Evolutionary conservation across 768 basidiomycete species (phyloP), one percentile per base, ranked within the genome.

Genomic region (Phaffia tasmanica): DNA sequence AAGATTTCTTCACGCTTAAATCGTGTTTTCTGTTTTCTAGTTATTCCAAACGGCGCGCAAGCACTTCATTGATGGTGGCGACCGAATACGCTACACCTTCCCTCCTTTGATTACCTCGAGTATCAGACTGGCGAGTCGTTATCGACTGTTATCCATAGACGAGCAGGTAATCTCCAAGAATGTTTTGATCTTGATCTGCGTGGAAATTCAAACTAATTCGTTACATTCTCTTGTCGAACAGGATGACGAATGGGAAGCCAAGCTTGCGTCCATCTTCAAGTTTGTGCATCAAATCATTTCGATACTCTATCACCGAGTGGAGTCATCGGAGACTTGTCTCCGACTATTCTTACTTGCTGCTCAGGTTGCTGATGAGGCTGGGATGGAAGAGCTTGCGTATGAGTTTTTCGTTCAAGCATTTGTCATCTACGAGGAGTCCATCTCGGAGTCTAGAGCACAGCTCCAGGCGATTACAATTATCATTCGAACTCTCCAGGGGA

Each of bases 371-470:
- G 94, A 95, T 73, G 90, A 94, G 74, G 90, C 89, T 67, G 89
- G 85, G 0, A 89, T 97, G 71, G 93, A 95, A 76, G 93, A 98
- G 75, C 84, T 98, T 67, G 85, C 90, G 19, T 99, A 99, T 75
- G 94, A 99, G 75, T 85, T 98, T 71, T 97, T 93, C 73, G 95
- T 98, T 18, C 92, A 97, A 75, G 90, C 93, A 0, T 97, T 99
- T 76, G 91, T 86, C 30, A 91, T 98, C 16, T 98, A 99, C 77
- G 95, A 99, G 75, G 95, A 99, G 76, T 86, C 83, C 72, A 98
- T 99, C 59, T 92, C 89, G 55, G 95, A 99, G 74, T 89, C 88
- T 46, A 84, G 94, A 3, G 91, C 91, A 5, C 95, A 99, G 76
- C 79, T 99, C 11, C 90, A 94, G 73, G 93, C 94, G n/a, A 97